Evolutionary conservation across 441 rosid genomes (phyloP).

Genomic region (Euphorbia celastroides): DNA sequence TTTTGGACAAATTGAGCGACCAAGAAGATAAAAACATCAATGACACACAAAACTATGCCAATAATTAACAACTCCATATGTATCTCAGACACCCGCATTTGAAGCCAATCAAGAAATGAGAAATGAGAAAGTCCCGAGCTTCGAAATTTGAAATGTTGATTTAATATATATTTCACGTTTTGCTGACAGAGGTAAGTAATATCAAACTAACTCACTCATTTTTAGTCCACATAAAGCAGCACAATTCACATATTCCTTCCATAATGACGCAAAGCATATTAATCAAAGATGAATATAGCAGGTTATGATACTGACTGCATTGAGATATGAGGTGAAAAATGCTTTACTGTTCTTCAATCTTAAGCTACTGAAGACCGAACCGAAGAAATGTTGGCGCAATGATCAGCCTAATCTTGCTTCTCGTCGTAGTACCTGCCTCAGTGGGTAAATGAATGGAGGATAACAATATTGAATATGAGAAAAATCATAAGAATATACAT

Average conservation of each 20-base stretch:
- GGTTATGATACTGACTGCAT: no score
- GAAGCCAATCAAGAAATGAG: neutral
- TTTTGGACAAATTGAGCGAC: no score
- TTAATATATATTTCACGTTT: neutral
- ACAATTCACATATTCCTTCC: no score
- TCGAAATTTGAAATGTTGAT: neutral
- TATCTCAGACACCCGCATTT: neutral
- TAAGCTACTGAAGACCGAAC: neutral
- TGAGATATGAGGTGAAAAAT: neutral
- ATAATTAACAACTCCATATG: no score
- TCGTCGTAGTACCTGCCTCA: conserved; percentile 48
- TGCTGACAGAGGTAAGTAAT: neutral
- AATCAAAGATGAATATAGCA: no score
- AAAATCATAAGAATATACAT: neutral
- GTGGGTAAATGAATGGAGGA: neutral
- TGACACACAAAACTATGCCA: no score
- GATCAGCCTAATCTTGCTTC: conserved; percentile 60
- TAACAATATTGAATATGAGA: neutral
- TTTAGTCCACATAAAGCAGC: no score
- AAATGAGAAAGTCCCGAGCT: neutral
- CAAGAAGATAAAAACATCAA: no score
- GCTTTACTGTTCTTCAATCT: neutral
- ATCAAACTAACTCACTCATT: no score
- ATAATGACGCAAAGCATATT: no score
- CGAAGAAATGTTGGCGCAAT: neutral